phyloP scores from a whole-genome alignment of 208 protist genomes.

The Acanthamoeba lenticulata region DNA sequence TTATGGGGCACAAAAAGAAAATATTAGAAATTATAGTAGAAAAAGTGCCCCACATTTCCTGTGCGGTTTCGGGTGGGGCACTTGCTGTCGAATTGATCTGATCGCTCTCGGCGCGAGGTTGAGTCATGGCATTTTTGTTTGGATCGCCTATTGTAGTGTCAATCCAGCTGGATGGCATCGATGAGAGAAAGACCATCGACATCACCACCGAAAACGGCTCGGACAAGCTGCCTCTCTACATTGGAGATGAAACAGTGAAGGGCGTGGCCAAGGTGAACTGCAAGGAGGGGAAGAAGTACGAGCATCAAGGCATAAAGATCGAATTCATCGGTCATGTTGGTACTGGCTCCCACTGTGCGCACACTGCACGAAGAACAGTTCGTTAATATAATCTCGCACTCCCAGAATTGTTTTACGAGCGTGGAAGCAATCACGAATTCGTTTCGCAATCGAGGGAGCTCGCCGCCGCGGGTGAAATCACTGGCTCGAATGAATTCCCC shows the following conservation, averaged over 20 bases:
- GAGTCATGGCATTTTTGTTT: slow-evolving; percentile 54
- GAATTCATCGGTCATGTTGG: slow-evolving; percentile 84
- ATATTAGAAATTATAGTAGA: not conserved
- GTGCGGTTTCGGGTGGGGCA: not conserved
- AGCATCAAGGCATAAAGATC: slow-evolving; percentile 81
- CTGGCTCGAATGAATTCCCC: slow-evolving; percentile 45
- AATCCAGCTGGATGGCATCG: slow-evolving; percentile 23
- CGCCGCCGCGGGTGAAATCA: slow-evolving; percentile 79
- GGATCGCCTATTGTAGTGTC: slow-evolving; percentile 5
- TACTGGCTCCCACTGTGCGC: not conserved
- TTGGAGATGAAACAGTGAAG: slow-evolving; percentile 77
- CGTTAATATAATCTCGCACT: too few relatives aligned
- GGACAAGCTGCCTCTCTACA: slow-evolving; percentile 61
- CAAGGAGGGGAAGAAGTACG: slow-evolving; percentile 81
- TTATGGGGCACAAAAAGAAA: not conserved
- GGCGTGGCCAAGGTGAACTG: slow-evolving; percentile 77
- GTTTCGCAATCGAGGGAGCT: slow-evolving; percentile 80
- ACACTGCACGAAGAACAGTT: too few relatives aligned
- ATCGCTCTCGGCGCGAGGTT: not conserved
- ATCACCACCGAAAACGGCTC: not conserved
- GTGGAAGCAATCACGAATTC: slow-evolving; percentile 85
- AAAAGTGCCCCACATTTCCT: not conserved
- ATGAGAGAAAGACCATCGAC: slow-evolving; percentile 36
- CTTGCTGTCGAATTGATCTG: not conserved
- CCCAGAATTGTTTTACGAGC: slow-evolving; percentile 85